phyloP scores from a whole-genome alignment of 768 basidiomycete species.

The Agaricus subrufescens region DNA sequence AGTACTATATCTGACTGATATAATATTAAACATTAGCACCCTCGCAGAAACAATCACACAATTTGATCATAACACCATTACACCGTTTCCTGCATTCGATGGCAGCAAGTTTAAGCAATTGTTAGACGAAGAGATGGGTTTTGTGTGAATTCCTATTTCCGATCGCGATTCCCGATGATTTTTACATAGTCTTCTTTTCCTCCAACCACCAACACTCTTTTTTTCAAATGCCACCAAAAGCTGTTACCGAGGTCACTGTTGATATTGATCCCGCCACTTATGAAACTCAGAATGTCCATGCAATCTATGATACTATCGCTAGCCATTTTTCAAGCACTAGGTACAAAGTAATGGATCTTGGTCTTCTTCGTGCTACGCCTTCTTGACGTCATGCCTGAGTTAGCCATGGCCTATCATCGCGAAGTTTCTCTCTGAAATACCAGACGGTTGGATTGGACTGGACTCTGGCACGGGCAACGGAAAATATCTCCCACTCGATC shows the following conservation, averaged over 20 bases:
- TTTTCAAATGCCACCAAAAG: slow-evolving; percentile 24
- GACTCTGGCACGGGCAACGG: slow-evolving; percentile 98
- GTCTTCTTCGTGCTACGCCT: not conserved
- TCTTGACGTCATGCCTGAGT: slow-evolving; percentile 5
- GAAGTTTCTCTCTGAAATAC: slow-evolving; percentile 64
- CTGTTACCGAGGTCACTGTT: slow-evolving; percentile 36
- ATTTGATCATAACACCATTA: slow-evolving; percentile 39
- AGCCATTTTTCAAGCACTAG: slow-evolving; percentile 84
- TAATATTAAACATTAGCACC: slow-evolving; percentile 28
- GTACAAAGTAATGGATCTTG: slow-evolving; percentile 60
- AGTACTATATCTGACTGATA: not conserved
- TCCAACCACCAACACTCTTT: slow-evolving; percentile 7
- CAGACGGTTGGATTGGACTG: slow-evolving; percentile 79
- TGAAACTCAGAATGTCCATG: slow-evolving; percentile 75
- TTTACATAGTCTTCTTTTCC: not conserved
- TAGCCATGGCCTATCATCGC: slow-evolving; percentile 91
- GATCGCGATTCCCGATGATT: slow-evolving; percentile 7
- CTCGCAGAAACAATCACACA: slow-evolving; percentile 50
- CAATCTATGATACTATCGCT: slow-evolving; percentile 82
- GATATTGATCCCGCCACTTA: slow-evolving; percentile 51
- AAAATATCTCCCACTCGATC: slow-evolving; percentile 85
- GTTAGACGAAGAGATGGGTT: slow-evolving; percentile 80
- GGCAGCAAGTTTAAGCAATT: slow-evolving; percentile 60
- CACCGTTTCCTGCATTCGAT: slow-evolving; percentile 67
- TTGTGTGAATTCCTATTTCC: slow-evolving; percentile 18